phyloP scores from a whole-genome alignment of 257 asterid genomes.

The Catharanthus roseus region DNA sequence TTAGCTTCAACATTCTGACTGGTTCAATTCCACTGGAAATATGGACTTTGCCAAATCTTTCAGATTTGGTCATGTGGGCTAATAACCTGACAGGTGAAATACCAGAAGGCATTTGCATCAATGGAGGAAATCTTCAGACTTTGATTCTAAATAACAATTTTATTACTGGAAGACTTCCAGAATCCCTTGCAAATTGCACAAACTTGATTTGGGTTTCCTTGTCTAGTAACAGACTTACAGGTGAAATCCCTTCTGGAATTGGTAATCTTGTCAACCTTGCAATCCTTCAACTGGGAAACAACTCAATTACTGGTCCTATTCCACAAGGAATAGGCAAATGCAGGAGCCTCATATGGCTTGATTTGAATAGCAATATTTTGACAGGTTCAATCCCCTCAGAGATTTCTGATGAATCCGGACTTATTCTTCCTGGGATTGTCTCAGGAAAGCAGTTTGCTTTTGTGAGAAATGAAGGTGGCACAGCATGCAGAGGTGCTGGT shows the following conservation, averaged over 20 bases:
- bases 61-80: conserved; percentile 85
- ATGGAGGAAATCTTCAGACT: conserved; percentile 85
- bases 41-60: conserved; percentile 64
- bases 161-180: conserved; percentile 55
- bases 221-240: conserved; percentile 68
- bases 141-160: conserved; percentile 81
- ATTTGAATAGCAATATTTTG: conserved; percentile 79
- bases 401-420: conserved; percentile 61
- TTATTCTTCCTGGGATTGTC: conserved; percentile 58
- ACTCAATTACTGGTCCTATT: conserved; percentile 56
- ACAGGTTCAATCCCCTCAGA: conserved; percentile 56
- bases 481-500: conserved; percentile 83
- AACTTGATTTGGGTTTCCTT: conserved; percentile 79
- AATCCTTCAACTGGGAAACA: conserved; percentile 81
- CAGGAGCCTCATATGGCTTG: conserved; percentile 76
- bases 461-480: conserved; percentile 90
- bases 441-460: conserved; percentile 86
- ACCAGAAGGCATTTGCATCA: conserved; percentile 69
- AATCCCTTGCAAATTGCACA: conserved; percentile 74
- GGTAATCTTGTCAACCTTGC: conserved; percentile 74
- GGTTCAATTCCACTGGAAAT: conserved; percentile 62
- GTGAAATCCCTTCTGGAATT: conserved; percentile 60
- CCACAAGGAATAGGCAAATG: conserved; percentile 63
- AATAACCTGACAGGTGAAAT: conserved; percentile 67
- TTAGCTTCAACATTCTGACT: conserved; percentile 66